Evolutionary conservation across 192 early-diverging fungal genomes (phyloP).

Genomic region (Diversispora epigaea): DNA sequence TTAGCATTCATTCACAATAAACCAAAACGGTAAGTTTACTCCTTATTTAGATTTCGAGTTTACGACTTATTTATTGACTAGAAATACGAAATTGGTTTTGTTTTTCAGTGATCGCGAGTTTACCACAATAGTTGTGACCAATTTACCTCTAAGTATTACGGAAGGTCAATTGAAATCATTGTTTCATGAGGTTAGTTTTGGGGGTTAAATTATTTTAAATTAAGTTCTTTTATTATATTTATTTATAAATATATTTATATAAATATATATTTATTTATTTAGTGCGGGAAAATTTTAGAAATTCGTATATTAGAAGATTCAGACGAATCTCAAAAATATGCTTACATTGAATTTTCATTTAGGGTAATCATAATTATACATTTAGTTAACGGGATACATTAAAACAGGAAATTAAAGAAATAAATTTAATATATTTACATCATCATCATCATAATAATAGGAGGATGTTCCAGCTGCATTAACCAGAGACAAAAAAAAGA

Average conservation of each 20-base stretch:
- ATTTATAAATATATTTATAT: neutral
- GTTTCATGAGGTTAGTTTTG: neutral
- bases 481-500: slow-evolving; percentile 26
- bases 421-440: neutral
- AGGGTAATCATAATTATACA: neutral
- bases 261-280: neutral
- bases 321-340: neutral
- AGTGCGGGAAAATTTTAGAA: slow-evolving; percentile 8
- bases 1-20: neutral
- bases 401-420: neutral
- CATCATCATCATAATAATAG: neutral
- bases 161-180: slow-evolving; percentile 17
- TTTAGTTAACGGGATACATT: neutral
- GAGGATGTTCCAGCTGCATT: slow-evolving; percentile 15
- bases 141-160: neutral
- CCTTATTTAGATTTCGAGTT: neutral
- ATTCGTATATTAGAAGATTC: neutral
- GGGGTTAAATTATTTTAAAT: neutral
- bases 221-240: neutral
- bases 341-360: slow-evolving; percentile 15
- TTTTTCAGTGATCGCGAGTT: slow-evolving; percentile 1
- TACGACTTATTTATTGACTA: neutral
- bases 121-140: neutral
- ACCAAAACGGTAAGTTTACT: neutral
- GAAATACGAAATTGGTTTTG: neutral